A percentile compares a stretch with the other conserved stretches of the same genome.
Evolutionary conservation across 2,329 filamentous ascomycete genomes (phyloP).

Genomic region (Aspergillus viridinutans): DNA sequence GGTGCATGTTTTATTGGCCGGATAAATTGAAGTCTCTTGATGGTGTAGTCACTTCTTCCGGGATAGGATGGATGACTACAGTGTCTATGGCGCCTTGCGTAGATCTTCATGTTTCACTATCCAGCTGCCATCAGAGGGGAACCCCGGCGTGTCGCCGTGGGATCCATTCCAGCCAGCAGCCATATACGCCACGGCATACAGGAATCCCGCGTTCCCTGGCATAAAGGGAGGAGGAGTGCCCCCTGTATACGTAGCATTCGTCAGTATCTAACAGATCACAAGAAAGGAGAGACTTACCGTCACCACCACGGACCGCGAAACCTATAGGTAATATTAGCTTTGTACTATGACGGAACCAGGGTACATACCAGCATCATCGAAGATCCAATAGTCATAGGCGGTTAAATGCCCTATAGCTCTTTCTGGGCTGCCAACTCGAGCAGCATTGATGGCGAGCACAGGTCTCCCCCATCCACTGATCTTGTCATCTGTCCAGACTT

Average conservation of each 20-base stretch:
- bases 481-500: conserved; percentile 10
- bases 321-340: conserved; percentile 1
- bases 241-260: neutral
- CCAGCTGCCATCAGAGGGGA: conserved; percentile 10
- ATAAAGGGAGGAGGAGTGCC: conserved; percentile 14
- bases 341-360: neutral
- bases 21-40: neutral
- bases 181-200: conserved; percentile 16
- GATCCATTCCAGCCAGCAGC: conserved; percentile 12
- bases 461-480: conserved; percentile 14
- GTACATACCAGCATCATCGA: conserved; percentile 13
- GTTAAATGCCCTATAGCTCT: conserved; percentile 9
- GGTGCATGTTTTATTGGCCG: neutral
- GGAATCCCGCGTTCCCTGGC: conserved; percentile 12
- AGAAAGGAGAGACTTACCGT: neutral
- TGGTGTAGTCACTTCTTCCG: neutral
- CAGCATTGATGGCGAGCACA: conserved; percentile 11
- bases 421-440: conserved; percentile 8
- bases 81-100: conserved; percentile 3
- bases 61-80: neutral
- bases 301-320: conserved; percentile 11
- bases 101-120: conserved; percentile 10
- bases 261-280: neutral
- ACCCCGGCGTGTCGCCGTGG: conserved; percentile 7
- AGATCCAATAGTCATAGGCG: conserved; percentile 11